Conservation (phyloP, 768 basidiomycete species). For the Suillus luteus region DNA sequence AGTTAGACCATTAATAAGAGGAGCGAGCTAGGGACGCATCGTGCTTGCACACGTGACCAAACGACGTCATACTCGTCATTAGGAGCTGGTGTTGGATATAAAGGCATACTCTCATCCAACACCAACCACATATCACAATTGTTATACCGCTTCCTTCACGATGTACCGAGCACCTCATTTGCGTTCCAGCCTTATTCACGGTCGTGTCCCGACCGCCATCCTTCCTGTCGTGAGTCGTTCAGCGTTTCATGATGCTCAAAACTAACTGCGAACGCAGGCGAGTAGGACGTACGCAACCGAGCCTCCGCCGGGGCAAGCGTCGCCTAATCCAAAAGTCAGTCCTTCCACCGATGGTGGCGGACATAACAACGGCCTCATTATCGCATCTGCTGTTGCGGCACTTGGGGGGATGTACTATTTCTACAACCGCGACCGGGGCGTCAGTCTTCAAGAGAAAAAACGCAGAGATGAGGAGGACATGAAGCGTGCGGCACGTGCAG, state of each 20-base stretch:
- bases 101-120: slow-evolving; percentile 3
- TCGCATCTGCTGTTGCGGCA: slow-evolving; percentile 34
- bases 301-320: slow-evolving; percentile 13
- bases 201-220: neutral
- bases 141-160: neutral
- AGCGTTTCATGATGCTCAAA: neutral
- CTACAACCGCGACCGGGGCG: slow-evolving; percentile 29
- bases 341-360: slow-evolving; percentile 16
- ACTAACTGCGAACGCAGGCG: slow-evolving; percentile 11
- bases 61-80: slow-evolving; percentile 17
- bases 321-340: slow-evolving; percentile 13
- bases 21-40: neutral
- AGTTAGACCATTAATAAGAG: neutral
- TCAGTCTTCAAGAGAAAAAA: slow-evolving; percentile 27
- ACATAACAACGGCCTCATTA: slow-evolving; percentile 28
- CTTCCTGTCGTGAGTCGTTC: slow-evolving; percentile 9
- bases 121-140: slow-evolving; percentile 1
- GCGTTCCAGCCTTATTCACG: neutral
- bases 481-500: slow-evolving; percentile 29
- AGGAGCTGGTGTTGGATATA: slow-evolving; percentile 9
- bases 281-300: slow-evolving; percentile 21
- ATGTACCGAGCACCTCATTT: slow-evolving; percentile 10
- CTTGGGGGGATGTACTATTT: slow-evolving; percentile 42
- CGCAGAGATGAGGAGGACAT: slow-evolving; percentile 35
- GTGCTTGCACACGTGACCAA: slow-evolving; percentile 10